Conservation (phyloP, 1,284 basidiomycete species). For the Ganoderma lingzhi region DNA sequence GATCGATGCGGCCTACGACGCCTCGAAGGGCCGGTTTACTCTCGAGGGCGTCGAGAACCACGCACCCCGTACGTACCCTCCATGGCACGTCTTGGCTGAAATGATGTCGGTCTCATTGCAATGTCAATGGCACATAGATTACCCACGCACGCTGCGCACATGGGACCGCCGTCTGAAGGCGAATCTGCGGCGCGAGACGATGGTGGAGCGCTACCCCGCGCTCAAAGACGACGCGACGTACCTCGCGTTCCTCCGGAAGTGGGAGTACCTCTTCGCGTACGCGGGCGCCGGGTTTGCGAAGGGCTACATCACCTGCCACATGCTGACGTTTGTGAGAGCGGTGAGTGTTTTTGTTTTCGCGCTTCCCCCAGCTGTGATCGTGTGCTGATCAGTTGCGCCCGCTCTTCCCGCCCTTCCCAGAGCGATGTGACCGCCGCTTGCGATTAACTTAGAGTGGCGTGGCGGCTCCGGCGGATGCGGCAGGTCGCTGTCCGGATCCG, state of each 20-base stretch:
- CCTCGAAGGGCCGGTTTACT: slow-evolving; percentile 78
- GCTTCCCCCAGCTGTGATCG: not conserved
- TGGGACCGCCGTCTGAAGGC: slow-evolving; percentile 81
- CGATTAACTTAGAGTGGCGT: slow-evolving; percentile 20
- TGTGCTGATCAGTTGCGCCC: not conserved
- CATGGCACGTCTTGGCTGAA: not conserved
- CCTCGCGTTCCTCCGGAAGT: slow-evolving; percentile 74
- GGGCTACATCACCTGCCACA: slow-evolving; percentile 81
- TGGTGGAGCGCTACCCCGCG: slow-evolving; percentile 64
- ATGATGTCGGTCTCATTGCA: not conserved
- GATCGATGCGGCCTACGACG: slow-evolving; percentile 70
- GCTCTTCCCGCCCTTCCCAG: slow-evolving; percentile 8
- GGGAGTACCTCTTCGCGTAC: slow-evolving; percentile 82
- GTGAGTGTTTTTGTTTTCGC: slow-evolving; percentile 32
- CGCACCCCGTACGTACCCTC: slow-evolving; percentile 66
- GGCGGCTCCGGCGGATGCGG: not conserved
- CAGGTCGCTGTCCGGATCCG: not conserved
- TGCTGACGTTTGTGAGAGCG: slow-evolving; percentile 56
- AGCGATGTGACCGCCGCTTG: slow-evolving; percentile 32
- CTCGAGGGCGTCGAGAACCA: slow-evolving; percentile 90
- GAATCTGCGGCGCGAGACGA: slow-evolving; percentile 64
- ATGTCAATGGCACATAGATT: slow-evolving; percentile 57
- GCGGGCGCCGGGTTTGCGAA: slow-evolving; percentile 78
- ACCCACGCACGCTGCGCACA: slow-evolving; percentile 89
- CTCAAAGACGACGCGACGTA: slow-evolving; percentile 61